phyloP scores from a whole-genome alignment of 2,329 filamentous ascomycete genomes.

The Venturia pyrina region DNA sequence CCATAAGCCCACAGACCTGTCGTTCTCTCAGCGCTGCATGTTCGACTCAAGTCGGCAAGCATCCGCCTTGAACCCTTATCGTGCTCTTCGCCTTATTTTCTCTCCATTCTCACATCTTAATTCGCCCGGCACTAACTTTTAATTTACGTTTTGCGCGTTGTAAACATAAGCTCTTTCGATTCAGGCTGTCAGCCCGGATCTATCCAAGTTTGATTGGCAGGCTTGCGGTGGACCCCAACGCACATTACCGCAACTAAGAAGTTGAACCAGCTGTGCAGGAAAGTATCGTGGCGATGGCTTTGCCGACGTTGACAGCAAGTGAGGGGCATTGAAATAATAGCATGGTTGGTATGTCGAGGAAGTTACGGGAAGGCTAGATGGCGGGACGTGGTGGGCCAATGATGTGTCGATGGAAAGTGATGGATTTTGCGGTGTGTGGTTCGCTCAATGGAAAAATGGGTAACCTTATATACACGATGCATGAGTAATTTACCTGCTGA shows the following conservation, averaged over 20 bases:
- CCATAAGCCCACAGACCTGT: background rate
- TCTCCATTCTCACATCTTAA: background rate
- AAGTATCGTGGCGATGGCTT: background rate
- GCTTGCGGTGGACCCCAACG: background rate
- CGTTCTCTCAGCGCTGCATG: background rate
- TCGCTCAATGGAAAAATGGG: background rate
- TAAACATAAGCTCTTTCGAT: background rate
- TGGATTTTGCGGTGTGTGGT: background rate
- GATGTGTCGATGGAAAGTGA: background rate
- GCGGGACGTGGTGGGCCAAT: background rate
- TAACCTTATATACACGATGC: background rate
- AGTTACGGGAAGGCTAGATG: background rate
- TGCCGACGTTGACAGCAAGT: background rate
- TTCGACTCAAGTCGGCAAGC: background rate
- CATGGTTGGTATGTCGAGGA: slow-evolving; percentile 1
- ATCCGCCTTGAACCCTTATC: slow-evolving; percentile 4
- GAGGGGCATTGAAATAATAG: background rate
- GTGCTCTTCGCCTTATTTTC: background rate
- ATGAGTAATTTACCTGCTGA: background rate
- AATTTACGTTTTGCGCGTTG: background rate
- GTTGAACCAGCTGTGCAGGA: background rate
- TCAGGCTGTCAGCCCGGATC: background rate
- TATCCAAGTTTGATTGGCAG: background rate
- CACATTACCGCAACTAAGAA: background rate
- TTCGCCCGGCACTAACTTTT: background rate